Evolutionary conservation across 1,284 basidiomycete genomes (phyloP).

Genomic region (Ganoderma lucidum): DNA sequence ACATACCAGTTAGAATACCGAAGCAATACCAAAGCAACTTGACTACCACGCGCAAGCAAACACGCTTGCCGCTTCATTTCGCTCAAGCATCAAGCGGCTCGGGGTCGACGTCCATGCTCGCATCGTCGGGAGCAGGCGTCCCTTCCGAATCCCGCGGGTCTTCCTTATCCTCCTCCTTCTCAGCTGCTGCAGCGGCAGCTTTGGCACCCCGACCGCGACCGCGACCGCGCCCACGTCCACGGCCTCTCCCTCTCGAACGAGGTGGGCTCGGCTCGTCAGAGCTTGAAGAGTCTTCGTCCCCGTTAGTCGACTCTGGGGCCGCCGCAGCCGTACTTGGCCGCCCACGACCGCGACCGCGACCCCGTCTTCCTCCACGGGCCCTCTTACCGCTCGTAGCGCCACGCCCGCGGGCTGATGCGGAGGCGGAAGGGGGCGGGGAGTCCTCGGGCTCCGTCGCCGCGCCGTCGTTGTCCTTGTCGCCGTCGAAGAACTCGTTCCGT

Average conservation of each 20-base stretch:
- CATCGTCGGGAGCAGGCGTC: constrained; percentile 27
- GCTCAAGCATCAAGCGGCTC: constrained; percentile 22
- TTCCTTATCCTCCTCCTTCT: constrained; percentile 19
- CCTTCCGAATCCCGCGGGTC: constrained; percentile 28
- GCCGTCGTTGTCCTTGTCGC: constrained; percentile 62
- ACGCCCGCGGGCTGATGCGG: constrained; percentile 13
- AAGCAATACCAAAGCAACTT: constrained; percentile 2
- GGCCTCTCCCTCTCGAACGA: constrained; percentile 28
- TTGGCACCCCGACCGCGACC: constrained; percentile 32
- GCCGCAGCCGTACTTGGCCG: constrained; percentile 25
- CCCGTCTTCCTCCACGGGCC: constrained; percentile 30
- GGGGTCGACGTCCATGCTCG: constrained; percentile 31
- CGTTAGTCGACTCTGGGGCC: constrained; percentile 20
- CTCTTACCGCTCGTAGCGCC: constrained; percentile 23
- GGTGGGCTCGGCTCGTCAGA: constrained; percentile 31
- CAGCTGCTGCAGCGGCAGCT: constrained; percentile 21
- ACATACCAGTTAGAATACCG: neutral
- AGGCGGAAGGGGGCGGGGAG: constrained; percentile 17
- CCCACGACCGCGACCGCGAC: constrained; percentile 30
- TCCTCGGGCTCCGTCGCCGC: constrained; percentile 28
- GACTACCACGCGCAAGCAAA: constrained; percentile 1
- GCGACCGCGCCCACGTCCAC: constrained; percentile 35
- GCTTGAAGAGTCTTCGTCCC: constrained; percentile 31
- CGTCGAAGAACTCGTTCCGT: constrained; percentile 77
- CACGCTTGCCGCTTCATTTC: neutral